Evolutionary conservation across 257 asterid species (phyloP).

Genomic region (Scutellaria minor): DNA sequence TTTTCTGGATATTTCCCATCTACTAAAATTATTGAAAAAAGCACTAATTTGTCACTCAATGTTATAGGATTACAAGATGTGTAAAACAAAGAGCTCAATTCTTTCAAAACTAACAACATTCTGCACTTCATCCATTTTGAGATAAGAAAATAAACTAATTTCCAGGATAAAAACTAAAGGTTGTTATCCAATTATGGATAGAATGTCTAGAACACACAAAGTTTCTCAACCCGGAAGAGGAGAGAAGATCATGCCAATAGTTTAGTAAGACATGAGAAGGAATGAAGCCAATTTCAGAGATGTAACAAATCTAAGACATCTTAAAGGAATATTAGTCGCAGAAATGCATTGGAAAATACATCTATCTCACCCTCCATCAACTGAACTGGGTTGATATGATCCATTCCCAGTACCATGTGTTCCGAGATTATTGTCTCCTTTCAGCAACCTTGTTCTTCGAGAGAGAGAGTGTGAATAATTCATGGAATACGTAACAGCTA

Average conservation of each 20-base stretch:
- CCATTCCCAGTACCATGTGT: constrained; percentile 69
- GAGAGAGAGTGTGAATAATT: constrained; percentile 77
- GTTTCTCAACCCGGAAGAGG: constrained; percentile 29
- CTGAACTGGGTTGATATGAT: constrained; percentile 60
- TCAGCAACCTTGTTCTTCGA: constrained; percentile 87
- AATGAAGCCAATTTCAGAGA: constrained; percentile 17
- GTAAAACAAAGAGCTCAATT: constrained; percentile 16
- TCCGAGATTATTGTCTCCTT: constrained; percentile 69
- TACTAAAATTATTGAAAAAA: not conserved
- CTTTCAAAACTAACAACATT: constrained; percentile 21
- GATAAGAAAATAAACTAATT: constrained; percentile 25
- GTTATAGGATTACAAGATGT: constrained; percentile 10
- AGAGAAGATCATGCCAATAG: constrained; percentile 26
- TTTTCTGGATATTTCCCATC: constrained; percentile 6
- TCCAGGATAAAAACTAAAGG: constrained; percentile 18
- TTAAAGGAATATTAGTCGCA: constrained; percentile 4
- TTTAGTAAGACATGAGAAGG: constrained; percentile 23
- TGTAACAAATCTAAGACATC: constrained; percentile 20
- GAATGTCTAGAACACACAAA: constrained; percentile 24
- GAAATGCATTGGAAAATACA: constrained; percentile 25
- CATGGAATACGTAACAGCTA: constrained; percentile 60
- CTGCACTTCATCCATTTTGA: constrained; percentile 28
- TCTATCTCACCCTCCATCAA: constrained; percentile 82
- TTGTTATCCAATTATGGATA: constrained; percentile 17
- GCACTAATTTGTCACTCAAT: constrained; percentile 1